Conservation (phyloP, 2,329 filamentous ascomycete genomes). For the Colletotrichum neosansevieriae region DNA sequence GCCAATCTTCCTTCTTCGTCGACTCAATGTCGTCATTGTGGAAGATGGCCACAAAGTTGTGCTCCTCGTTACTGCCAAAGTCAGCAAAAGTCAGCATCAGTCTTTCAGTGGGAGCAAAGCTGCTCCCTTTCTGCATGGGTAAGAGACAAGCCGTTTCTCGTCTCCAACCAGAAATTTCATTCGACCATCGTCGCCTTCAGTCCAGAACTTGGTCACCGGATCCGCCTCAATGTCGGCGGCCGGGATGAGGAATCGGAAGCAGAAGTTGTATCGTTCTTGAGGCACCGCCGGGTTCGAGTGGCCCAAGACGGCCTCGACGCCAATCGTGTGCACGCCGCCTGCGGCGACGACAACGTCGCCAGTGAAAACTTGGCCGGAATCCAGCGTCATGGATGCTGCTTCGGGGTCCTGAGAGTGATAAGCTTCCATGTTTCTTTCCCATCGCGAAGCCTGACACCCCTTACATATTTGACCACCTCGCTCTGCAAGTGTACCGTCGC, state of each 20-base stretch:
- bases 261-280: constrained; percentile 48
- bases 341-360: constrained; percentile 58
- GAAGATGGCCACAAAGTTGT: constrained; percentile 53
- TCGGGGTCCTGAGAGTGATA: constrained; percentile 42
- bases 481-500: constrained; percentile 44
- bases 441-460: constrained; percentile 13
- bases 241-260: constrained; percentile 53
- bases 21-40: constrained; percentile 43
- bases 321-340: constrained; percentile 56
- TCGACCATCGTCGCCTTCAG: constrained; percentile 43
- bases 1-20: constrained; percentile 47
- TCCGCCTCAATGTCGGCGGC: constrained; percentile 46
- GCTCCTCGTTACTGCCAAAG: constrained; percentile 46
- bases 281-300: constrained; percentile 45
- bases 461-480: constrained; percentile 46
- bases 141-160: constrained; percentile 48
- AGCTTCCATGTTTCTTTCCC: background rate
- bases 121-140: constrained; percentile 49
- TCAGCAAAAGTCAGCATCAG: background rate
- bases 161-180: constrained; percentile 42
- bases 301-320: constrained; percentile 46
- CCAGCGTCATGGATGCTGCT: constrained; percentile 47
- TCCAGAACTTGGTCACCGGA: constrained; percentile 48
- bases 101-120: background rate
- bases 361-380: constrained; percentile 44